phyloP scores from a whole-genome alignment of 2,329 filamentous ascomycete genomes.

The Diplodia seriata region DNA sequence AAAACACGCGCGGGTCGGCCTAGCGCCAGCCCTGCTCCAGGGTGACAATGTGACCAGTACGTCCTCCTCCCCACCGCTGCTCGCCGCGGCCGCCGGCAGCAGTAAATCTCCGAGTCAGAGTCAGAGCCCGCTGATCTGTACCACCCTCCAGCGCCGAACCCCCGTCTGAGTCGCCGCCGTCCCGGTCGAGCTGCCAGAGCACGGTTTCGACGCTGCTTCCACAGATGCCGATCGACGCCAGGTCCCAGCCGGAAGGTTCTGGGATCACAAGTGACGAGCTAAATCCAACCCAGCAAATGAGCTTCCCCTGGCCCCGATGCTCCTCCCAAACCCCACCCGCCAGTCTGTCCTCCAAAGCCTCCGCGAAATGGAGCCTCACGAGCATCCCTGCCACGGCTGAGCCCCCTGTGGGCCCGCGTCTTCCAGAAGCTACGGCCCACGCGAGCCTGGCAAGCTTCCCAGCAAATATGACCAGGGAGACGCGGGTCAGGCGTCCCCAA shows the following conservation, averaged over 20 bases:
- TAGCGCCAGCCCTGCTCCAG: constrained; percentile 19
- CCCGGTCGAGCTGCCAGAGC: not conserved
- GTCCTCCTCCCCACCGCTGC: not conserved
- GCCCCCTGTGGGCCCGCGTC: constrained; percentile 13
- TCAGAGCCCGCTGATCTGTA: constrained; percentile 20
- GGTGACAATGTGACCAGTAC: constrained; percentile 17
- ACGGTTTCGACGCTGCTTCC: constrained; percentile 19
- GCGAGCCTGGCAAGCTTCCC: constrained; percentile 18
- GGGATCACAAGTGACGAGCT: constrained; percentile 31
- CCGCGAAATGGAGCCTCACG: constrained; percentile 11
- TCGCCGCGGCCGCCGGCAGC: constrained; percentile 6
- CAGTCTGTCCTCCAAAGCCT: constrained; percentile 7
- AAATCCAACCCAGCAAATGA: constrained; percentile 28
- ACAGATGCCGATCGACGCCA: constrained; percentile 32
- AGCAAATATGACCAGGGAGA: constrained; percentile 17
- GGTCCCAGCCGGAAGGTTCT: constrained; percentile 30
- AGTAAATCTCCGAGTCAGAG: constrained; percentile 29
- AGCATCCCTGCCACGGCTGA: not conserved
- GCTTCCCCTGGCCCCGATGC: constrained; percentile 29
- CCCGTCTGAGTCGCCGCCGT: constrained; percentile 6
- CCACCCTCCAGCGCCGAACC: constrained; percentile 11
- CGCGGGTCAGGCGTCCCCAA: constrained; percentile 5
- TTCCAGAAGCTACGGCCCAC: constrained; percentile 31
- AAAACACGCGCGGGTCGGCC: constrained; percentile 25
- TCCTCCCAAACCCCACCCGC: constrained; percentile 10